These are phyloP conservation scores for Talaromyces nanjingensis DNA, from an alignment of 495 filamentous ascomycete species.

Conservation along the genomic window DNA sequence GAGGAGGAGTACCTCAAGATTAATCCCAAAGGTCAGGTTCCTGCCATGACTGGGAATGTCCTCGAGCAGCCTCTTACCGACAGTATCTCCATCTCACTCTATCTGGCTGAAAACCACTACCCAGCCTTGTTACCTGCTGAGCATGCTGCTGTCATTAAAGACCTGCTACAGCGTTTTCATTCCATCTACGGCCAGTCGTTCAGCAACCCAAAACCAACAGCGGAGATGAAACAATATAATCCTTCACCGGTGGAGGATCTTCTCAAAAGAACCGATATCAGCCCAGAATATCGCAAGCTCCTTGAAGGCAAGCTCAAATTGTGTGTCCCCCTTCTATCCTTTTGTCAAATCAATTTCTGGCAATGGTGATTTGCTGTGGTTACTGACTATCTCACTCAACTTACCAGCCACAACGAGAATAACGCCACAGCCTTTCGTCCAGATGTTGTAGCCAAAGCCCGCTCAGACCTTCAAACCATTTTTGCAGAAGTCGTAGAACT, in stretches of 20 bases:
- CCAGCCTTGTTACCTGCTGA: neutral
- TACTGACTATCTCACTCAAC: neutral
- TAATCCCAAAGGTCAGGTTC: conserved; percentile 6
- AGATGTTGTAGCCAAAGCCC: conserved; percentile 1
- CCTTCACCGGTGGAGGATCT: conserved; percentile 2
- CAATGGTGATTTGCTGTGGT: neutral
- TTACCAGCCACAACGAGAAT: neutral
- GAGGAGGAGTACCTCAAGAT: conserved; percentile 1
- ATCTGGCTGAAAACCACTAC: conserved; percentile 6
- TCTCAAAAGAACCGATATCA: conserved; percentile 8
- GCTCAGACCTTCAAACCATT: conserved; percentile 3
- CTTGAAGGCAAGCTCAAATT: conserved; percentile 7
- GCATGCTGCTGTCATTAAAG: conserved; percentile 1
- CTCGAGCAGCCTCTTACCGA: conserved; percentile 4
- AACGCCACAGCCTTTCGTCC: conserved; percentile 2
- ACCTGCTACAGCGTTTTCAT: conserved; percentile 2
- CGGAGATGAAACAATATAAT: conserved; percentile 1
- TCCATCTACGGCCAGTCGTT: neutral
- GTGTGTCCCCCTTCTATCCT: neutral
- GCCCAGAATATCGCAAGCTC: conserved; percentile 1
- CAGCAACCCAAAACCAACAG: conserved; percentile 1
- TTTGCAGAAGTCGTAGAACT: neutral
- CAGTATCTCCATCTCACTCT: conserved; percentile 6
- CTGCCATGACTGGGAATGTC: conserved; percentile 7
- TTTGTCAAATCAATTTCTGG: neutral